A percentile compares a stretch with the other conserved stretches of the same genome.
Conservation (phyloP, 2,329 filamentous ascomycete genomes). For the Microcyclospora tardicrescens region DNA sequence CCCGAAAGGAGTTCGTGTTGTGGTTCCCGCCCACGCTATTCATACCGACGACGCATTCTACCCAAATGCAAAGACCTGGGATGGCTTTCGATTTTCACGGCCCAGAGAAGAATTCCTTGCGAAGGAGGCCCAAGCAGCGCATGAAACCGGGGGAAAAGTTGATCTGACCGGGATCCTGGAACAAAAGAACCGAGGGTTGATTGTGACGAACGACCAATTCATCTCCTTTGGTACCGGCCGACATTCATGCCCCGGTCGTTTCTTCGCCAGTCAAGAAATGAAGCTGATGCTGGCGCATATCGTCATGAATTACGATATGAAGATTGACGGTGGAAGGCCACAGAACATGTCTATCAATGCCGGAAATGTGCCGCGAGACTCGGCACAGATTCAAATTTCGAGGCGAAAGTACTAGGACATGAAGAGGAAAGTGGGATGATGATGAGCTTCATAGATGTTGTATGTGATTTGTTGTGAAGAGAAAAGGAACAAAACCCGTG, state of each 20-base stretch:
- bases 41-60: slow-evolving; percentile 22
- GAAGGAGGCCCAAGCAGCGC: not conserved
- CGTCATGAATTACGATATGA: slow-evolving; percentile 25
- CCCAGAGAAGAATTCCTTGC: slow-evolving; percentile 9
- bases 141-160: slow-evolving; percentile 5
- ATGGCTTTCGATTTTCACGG: slow-evolving; percentile 21
- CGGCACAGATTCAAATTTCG: too few species aligned
- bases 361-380: too few species aligned
- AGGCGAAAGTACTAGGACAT: too few species aligned
- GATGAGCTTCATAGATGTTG: too few species aligned
- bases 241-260: slow-evolving; percentile 26
- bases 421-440: too few species aligned
- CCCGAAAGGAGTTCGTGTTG: slow-evolving; percentile 9
- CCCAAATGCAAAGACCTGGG: slow-evolving; percentile 14
- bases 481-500: too few species aligned
- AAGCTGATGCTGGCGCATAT: slow-evolving; percentile 26
- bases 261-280: slow-evolving; percentile 25
- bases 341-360: too few species aligned
- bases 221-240: slow-evolving; percentile 19
- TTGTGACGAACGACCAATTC: slow-evolving; percentile 18
- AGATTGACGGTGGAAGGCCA: slow-evolving; percentile 5
- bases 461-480: too few species aligned
- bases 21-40: slow-evolving; percentile 1
- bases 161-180: too few species aligned
- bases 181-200: slow-evolving; percentile 6